These are phyloP conservation scores for Eucalyptus albens DNA, from an alignment of 345 rosid species.

Conservation along the genomic window DNA sequence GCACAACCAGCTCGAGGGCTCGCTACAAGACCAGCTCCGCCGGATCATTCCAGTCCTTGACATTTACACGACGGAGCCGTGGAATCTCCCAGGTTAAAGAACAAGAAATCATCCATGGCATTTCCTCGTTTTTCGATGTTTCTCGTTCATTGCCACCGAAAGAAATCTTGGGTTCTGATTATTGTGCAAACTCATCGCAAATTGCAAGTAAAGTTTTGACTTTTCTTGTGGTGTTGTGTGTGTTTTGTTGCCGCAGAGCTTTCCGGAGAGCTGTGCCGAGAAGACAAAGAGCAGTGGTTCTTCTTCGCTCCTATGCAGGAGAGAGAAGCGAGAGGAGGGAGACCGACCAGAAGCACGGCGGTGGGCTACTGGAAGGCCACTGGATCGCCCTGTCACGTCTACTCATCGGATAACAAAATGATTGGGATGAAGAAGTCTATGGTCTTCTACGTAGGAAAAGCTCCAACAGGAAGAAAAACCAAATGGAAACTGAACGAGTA, in stretches of 20 bases:
- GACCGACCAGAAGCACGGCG: not conserved
- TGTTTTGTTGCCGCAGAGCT: slow-evolving; percentile 17
- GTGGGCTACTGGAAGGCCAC: not conserved
- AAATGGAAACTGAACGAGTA: slow-evolving; percentile 21
- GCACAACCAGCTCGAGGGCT: not conserved
- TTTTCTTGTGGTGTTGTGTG: not conserved
- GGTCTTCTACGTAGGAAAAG: not conserved
- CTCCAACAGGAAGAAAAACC: not conserved
- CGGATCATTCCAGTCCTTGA: not conserved
- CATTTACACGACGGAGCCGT: not conserved
- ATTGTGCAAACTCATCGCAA: not conserved
- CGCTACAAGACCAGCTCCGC: not conserved
- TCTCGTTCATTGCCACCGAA: not conserved
- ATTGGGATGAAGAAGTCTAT: not conserved
- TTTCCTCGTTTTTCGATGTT: not conserved
- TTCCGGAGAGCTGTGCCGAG: slow-evolving; percentile 46
- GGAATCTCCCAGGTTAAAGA: not conserved
- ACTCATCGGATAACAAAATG: not conserved
- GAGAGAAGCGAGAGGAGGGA: not conserved
- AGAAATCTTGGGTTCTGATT: not conserved
- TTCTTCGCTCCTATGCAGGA: not conserved
- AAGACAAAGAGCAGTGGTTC: slow-evolving; percentile 4
- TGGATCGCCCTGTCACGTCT: not conserved
- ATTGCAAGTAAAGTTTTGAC: not conserved
- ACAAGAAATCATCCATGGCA: not conserved